phyloP scores from a whole-genome alignment of 2,329 filamentous ascomycete species.

The Phaeosphaeria sp. region DNA sequence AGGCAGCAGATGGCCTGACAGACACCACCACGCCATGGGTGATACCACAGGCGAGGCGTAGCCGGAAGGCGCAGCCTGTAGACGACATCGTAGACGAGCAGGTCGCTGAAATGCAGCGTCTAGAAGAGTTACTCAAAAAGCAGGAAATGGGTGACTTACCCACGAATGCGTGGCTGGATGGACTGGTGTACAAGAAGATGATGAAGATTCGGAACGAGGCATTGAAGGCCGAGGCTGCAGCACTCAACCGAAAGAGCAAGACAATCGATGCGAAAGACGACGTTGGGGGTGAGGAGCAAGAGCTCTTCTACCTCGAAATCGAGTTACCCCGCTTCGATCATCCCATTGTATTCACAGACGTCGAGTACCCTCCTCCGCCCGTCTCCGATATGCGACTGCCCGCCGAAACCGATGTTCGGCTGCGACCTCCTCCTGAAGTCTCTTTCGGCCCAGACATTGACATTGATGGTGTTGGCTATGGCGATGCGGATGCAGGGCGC shows the following conservation, averaged over 20 bases:
- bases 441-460: constrained; percentile 90
- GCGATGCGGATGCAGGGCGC: constrained; percentile 61
- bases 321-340: constrained; percentile 96
- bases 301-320: constrained; percentile 82
- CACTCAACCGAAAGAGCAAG: constrained; percentile 45
- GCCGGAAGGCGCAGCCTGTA: constrained; percentile 56
- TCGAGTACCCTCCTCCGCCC: constrained; percentile 86
- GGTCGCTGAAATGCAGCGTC: constrained; percentile 84
- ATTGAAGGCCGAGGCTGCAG: constrained; percentile 41
- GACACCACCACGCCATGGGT: constrained; percentile 78
- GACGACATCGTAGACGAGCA: constrained; percentile 63
- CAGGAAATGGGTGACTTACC: constrained; percentile 98
- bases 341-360: constrained; percentile 91
- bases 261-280: constrained; percentile 13
- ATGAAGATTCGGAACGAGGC: constrained; percentile 67
- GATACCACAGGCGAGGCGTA: constrained; percentile 62
- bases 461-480: constrained; percentile 63
- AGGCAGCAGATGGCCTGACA: constrained; percentile 83
- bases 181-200: constrained; percentile 87
- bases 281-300: constrained; percentile 56
- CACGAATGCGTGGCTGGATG: constrained; percentile 92
- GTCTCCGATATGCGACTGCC: constrained; percentile 76
- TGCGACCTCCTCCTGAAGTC: constrained; percentile 85
- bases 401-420: constrained; percentile 67
- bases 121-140: constrained; percentile 92